These are phyloP conservation scores for Candida maris DNA, from an alignment of 805 yeast species.

Conservation along the genomic window DNA sequence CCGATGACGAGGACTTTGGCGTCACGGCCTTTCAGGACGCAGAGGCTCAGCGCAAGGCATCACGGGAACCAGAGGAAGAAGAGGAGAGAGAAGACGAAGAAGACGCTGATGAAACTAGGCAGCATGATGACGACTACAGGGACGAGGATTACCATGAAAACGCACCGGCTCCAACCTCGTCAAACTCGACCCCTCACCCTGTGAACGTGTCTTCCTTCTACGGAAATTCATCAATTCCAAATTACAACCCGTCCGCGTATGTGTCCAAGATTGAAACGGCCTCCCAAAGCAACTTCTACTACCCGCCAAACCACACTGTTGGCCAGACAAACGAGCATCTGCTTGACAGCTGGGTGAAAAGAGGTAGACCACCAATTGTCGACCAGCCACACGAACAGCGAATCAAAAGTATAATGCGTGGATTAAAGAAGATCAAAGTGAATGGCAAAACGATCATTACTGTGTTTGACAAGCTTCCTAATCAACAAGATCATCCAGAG, in stretches of 20 bases:
- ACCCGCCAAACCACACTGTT: constrained; percentile 25
- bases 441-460: constrained; percentile 42
- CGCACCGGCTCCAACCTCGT: constrained; percentile 2
- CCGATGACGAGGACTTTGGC: constrained; percentile 26
- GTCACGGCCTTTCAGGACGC: constrained; percentile 5
- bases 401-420: constrained; percentile 81
- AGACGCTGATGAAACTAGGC: constrained; percentile 21
- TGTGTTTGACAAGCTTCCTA: constrained; percentile 81
- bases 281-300: constrained; percentile 24
- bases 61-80: constrained; percentile 4
- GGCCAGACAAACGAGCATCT: constrained; percentile 23
- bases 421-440: constrained; percentile 66
- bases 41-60: constrained; percentile 5
- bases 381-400: constrained; percentile 91
- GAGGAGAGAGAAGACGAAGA: constrained; percentile 20
- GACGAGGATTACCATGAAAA: constrained; percentile 19
- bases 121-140: constrained; percentile 20
- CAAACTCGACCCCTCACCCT: constrained; percentile 5
- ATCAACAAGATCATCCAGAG: constrained; percentile 48
- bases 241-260: constrained; percentile 28
- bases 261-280: constrained; percentile 26
- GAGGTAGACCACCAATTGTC: constrained; percentile 89
- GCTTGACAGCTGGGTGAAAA: constrained; percentile 51
- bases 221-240: constrained; percentile 10
- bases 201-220: constrained; percentile 5